A percentile compares a stretch with the other conserved stretches of the same genome.
Conservation (phyloP, 1,139 yeast species). For the Spathaspora sp. region DNA sequence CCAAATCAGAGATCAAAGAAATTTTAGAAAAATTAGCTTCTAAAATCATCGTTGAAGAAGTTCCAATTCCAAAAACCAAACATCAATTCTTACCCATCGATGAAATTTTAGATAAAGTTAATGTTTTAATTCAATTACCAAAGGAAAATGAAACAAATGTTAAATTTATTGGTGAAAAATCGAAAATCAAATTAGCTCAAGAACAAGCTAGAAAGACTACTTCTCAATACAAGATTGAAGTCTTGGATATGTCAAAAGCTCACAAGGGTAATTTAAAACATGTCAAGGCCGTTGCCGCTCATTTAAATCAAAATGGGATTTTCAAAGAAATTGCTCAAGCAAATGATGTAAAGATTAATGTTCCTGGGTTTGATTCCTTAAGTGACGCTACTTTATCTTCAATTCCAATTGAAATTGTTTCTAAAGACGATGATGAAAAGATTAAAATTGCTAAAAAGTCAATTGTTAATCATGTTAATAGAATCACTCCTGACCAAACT, state of each 20-base stretch:
- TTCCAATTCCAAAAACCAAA: constrained; percentile 44
- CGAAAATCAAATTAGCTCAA: constrained; percentile 60
- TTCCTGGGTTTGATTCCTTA: constrained; percentile 46
- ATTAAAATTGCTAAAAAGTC: constrained; percentile 54
- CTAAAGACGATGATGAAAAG: constrained; percentile 38
- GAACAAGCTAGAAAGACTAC: constrained; percentile 54
- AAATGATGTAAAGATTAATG: constrained; percentile 52
- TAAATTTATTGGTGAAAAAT: constrained; percentile 63
- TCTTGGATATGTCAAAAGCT: constrained; percentile 80
- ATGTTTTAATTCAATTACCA: constrained; percentile 68
- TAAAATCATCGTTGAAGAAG: constrained; percentile 36
- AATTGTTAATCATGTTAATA: constrained; percentile 71
- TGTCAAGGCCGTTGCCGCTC: constrained; percentile 71
- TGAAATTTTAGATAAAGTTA: constrained; percentile 46
- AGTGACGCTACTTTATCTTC: constrained; percentile 18
- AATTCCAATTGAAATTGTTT: constrained; percentile 45
- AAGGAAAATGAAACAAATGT: constrained; percentile 45
- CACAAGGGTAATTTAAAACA: constrained; percentile 79
- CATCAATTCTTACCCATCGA: constrained; percentile 48
- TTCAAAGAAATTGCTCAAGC: constrained; percentile 47
- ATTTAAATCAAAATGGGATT: constrained; percentile 52
- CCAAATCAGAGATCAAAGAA: constrained; percentile 47
- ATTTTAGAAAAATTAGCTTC: constrained; percentile 46
- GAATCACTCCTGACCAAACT: constrained; percentile 66
- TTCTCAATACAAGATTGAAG: constrained; percentile 55